Base-by-base conservation (phyloP, 2,329 filamentous ascomycete genomes). In the Fusarium camptoceras region DNA sequence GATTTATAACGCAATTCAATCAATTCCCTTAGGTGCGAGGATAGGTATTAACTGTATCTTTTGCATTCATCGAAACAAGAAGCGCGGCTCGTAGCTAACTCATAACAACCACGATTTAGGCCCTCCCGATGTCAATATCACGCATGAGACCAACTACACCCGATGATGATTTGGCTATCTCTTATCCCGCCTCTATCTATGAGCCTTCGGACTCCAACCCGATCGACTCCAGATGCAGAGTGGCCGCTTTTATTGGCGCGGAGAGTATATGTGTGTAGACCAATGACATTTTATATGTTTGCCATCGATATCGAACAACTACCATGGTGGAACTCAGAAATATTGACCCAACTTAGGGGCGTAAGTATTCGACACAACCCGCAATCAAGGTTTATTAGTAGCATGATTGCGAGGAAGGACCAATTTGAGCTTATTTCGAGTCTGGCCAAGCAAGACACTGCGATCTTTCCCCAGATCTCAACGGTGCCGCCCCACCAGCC, bases 381-480 rank as follows among this genome's bases (percentile, higher is more conserved):
- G 10, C 10, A 37, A n/a, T n/a, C 18, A 37, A 37, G 10, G 10
- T 12, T 37, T 1, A 7, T 2, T 7, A 7, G 34, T 37, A 12
- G 4, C 18, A 4, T 37, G 6, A 37, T 37, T 37, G 34, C 34
- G 24, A 27, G 11, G 30, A 57, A 22, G 16, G 53, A 25, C 28
- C 30, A 41, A 28, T 42, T 27, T 20, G n/a, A 53, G 47, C 20
- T 47, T 7, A 12, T 12, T 9, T 16, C 20, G 14, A 34, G 16
- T 44, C 7, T 22, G 24, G 24, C 34, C 34, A 28, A 48, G 42
- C 24, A 22, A 53, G 34, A 20, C 15, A 10, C 31, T 30, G 42
- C 14, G 47, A 53, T 63, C 67, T 70, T 46, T 67, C 43, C 34
- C 53, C 44, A 42, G 46, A 30, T 28, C 16, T n/a, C 34, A 16